Evolutionary conservation across 352 stramenopile genomes (phyloP).

Genomic region (Blastocystis sp.): DNA sequence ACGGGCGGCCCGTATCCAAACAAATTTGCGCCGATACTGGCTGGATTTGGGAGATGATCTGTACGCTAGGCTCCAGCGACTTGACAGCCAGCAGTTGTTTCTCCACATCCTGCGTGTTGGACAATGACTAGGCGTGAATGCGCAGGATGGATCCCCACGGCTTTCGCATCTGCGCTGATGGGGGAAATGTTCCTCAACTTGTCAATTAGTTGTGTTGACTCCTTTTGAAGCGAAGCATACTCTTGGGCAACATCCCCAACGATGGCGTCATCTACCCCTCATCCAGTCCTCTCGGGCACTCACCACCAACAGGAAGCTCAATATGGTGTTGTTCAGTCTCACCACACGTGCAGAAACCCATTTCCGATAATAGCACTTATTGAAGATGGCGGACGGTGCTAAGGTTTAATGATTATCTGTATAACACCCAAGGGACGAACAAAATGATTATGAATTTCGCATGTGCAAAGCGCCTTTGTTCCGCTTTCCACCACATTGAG

Average conservation of each 20-base stretch:
- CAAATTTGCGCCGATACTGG: background rate
- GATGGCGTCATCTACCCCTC: background rate
- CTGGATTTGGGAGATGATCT: background rate
- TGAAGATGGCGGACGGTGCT: background rate
- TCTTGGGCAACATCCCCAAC: background rate
- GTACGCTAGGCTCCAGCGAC: slow-evolving; percentile 32
- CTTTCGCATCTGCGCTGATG: slow-evolving; percentile 38
- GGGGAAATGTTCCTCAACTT: background rate
- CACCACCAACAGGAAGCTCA: background rate
- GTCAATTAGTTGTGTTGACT: background rate
- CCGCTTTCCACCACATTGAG: too few relatives aligned
- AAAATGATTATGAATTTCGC: too few relatives aligned
- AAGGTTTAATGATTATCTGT: background rate
- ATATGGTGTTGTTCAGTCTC: background rate
- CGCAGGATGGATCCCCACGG: background rate
- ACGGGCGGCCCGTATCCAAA: background rate
- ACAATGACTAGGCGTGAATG: slow-evolving; percentile 6
- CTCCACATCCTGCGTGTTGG: slow-evolving; percentile 17
- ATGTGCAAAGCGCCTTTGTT: too few relatives aligned
- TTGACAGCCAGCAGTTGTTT: slow-evolving; percentile 10
- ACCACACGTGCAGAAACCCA: slow-evolving; percentile 17
- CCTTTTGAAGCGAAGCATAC: background rate
- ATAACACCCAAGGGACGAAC: too few relatives aligned
- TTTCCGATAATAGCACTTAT: slow-evolving; percentile 2
- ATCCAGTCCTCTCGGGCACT: background rate